phyloP scores from a whole-genome alignment of 202 grass and related monocot species.

The Saccharum hybrid region DNA sequence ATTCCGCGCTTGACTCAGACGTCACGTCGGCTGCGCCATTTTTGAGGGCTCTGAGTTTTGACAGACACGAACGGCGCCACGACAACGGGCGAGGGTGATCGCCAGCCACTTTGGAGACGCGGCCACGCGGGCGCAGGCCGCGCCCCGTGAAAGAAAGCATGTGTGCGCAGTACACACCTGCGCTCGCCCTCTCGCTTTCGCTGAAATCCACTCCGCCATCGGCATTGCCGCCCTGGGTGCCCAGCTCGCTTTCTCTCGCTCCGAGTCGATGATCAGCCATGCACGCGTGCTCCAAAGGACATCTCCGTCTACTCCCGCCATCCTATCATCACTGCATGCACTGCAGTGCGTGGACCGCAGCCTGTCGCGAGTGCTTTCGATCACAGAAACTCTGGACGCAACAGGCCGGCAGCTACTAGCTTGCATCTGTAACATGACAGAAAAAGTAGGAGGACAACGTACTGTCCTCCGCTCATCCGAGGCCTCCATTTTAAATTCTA shows the following conservation, averaged over 20 bases:
- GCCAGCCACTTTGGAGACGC: background rate
- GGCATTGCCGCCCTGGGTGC: conserved; percentile 10
- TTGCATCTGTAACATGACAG: background rate
- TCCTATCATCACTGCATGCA: conserved; percentile 15
- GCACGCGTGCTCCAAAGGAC: conserved; percentile 48
- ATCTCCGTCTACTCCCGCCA: too few species aligned
- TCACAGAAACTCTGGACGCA: background rate
- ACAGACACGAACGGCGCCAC: background rate
- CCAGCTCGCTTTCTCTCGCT: conserved; percentile 41
- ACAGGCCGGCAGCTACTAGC: too few species aligned
- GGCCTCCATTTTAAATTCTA: too few species aligned
- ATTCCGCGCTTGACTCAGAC: conserved; percentile 20
- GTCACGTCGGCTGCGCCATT: conserved; percentile 39
- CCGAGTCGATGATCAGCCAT: conserved; percentile 33
- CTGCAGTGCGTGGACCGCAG: conserved; percentile 18
- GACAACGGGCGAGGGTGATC: background rate
- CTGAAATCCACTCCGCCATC: conserved; percentile 40
- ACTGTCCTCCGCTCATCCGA: background rate
- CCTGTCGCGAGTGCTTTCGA: background rate
- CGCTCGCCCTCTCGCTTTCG: conserved; percentile 20
- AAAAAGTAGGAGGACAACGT: background rate
- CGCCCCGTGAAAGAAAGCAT: background rate
- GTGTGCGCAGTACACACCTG: background rate
- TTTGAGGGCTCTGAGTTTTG: background rate
- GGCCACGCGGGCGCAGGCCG: background rate